phyloP scores from a whole-genome alignment of 305 asterid species.

The Fraxinus velutina region DNA sequence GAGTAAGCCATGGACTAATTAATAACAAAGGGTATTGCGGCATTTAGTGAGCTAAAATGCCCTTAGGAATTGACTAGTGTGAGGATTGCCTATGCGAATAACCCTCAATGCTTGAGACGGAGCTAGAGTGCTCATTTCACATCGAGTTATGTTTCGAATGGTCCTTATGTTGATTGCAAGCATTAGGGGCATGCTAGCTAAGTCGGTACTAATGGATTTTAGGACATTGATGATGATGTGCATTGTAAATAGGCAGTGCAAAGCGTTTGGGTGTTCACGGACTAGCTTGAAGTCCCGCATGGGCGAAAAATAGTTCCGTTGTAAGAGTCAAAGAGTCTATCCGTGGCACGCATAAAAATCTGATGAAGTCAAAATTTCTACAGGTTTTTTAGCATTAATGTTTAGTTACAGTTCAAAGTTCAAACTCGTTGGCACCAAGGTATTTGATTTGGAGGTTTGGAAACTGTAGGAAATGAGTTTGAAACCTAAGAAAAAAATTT shows the following conservation, averaged over 20 bases:
- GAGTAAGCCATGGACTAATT: not conserved
- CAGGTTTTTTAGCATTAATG: not conserved
- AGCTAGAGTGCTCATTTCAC: not conserved
- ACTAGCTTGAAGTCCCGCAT: not conserved
- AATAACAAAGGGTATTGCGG: not conserved
- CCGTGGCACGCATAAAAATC: not conserved
- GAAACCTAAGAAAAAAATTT: not conserved
- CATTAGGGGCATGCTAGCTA: not conserved
- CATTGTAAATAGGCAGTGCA: not conserved
- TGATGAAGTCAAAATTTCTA: not conserved
- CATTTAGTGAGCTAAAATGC: not conserved
- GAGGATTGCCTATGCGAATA: not conserved
- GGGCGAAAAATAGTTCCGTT: not conserved
- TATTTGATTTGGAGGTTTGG: not conserved
- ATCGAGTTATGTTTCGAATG: not conserved
- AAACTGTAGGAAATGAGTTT: not conserved
- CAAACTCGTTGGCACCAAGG: not conserved
- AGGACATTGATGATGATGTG: not conserved
- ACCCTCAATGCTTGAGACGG: not conserved
- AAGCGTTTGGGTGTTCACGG: not conserved
- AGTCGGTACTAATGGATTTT: not conserved
- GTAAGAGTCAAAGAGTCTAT: not conserved
- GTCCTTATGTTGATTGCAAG: not conserved
- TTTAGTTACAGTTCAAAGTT: not conserved
- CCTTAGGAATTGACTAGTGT: not conserved